A percentile compares a stretch with the other conserved stretches of the same genome.
These are phyloP conservation scores for Acanthochlamys bracteata DNA, from an alignment of 106 monocot genomes.

Conservation along the genomic window DNA sequence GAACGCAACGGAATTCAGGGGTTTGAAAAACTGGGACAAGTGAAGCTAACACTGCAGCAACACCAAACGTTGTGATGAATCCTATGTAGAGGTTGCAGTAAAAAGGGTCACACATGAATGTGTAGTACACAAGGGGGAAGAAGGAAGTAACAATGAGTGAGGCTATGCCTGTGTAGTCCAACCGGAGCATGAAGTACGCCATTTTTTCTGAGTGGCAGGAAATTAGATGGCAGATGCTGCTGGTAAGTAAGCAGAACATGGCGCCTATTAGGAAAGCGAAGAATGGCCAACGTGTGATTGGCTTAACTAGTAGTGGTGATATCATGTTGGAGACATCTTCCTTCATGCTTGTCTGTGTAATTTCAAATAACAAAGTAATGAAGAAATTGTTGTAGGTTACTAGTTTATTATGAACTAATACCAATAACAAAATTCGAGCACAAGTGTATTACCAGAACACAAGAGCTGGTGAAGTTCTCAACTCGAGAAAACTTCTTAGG, in stretches of 20 bases:
- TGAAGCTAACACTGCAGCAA: slow-evolving; percentile 8
- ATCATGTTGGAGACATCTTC: neutral
- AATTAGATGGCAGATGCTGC: slow-evolving; percentile 13
- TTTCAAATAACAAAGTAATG: neutral
- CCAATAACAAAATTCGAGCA: neutral
- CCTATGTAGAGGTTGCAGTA: slow-evolving; percentile 4
- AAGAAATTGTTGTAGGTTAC: too few species aligned
- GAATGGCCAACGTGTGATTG: slow-evolving; percentile 10
- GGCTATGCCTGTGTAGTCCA: slow-evolving; percentile 15
- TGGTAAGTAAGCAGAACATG: slow-evolving; percentile 10
- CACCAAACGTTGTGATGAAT: slow-evolving; percentile 10
- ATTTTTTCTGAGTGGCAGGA: slow-evolving; percentile 11
- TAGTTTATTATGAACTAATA: too few species aligned
- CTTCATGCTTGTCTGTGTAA: slow-evolving; percentile 5
- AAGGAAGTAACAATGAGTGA: slow-evolving; percentile 16
- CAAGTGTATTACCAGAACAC: slow-evolving; percentile 6
- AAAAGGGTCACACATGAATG: slow-evolving; percentile 11
- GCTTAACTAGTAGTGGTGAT: neutral
- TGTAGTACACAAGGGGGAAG: slow-evolving; percentile 13
- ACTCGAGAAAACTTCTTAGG: neutral
- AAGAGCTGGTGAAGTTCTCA: neutral
- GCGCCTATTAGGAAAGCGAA: slow-evolving; percentile 5
- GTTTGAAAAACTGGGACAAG: slow-evolving; percentile 29
- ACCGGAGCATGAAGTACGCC: slow-evolving; percentile 11
- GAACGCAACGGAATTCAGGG: slow-evolving; percentile 8